Conservation (phyloP, 768 basidiomycete genomes). For the Exsudoporus frostii region DNA sequence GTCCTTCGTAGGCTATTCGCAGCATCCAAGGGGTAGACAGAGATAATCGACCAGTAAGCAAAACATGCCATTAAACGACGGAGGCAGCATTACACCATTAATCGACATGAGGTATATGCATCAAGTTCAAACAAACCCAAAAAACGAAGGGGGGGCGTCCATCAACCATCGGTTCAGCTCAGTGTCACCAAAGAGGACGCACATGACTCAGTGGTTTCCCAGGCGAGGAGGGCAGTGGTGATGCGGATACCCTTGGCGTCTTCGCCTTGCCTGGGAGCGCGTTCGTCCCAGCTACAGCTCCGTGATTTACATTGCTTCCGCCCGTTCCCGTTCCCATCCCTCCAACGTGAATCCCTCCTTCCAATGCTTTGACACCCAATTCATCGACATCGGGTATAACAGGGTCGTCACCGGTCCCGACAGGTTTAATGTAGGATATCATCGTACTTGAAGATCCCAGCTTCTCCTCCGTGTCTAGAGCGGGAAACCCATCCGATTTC, state of each 20-base stretch:
- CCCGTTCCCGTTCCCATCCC: conserved; percentile 4
- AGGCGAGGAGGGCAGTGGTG: conserved; percentile 41
- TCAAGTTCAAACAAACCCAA: conserved; percentile 13
- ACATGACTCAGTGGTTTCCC: conserved; percentile 79
- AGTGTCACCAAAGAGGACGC: conserved; percentile 73
- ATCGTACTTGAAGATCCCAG: conserved; percentile 76
- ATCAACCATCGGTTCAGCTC: conserved; percentile 46
- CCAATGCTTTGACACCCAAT: conserved; percentile 38
- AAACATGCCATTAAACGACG: conserved; percentile 26
- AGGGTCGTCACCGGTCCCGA: conserved; percentile 46
- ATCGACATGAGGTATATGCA: conserved; percentile 29
- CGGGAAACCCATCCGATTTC: conserved; percentile 20
- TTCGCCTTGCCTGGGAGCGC: conserved; percentile 13
- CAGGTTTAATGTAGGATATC: conserved; percentile 58
- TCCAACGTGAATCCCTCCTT: conserved; percentile 44
- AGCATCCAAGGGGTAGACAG: conserved; percentile 5
- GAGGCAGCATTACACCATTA: conserved; percentile 31
- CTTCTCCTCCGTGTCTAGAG: conserved; percentile 33
- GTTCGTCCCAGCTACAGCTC: conserved; percentile 17
- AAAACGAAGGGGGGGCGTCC: conserved; percentile 16
- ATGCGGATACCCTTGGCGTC: conserved; percentile 20
- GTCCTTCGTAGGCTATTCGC: conserved; percentile 66
- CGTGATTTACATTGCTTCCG: conserved; percentile 13
- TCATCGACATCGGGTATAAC: conserved; percentile 35
- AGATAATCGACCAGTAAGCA: conserved; percentile 14